Percentiles rank a stretch among this genome's conserved stretches.
phyloP scores from a whole-genome alignment of 805 yeast species.

The Vanderwaltozyma verrucispora region DNA sequence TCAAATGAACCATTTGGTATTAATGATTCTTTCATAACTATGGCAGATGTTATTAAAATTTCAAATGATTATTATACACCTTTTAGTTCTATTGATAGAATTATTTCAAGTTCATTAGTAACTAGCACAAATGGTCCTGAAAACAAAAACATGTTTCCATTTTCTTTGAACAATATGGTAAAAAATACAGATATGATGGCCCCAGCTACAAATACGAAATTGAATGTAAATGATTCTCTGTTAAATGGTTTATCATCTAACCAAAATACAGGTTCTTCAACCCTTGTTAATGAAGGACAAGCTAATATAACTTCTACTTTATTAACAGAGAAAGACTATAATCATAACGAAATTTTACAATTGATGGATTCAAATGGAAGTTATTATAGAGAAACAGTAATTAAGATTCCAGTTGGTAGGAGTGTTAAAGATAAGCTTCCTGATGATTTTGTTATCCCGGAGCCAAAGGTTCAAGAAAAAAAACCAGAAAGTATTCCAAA shows the following conservation, averaged over 20 bases:
- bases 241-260: background rate
- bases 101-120: background rate
- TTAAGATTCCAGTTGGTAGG: conserved; percentile 17
- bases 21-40: conserved; percentile 17
- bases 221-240: background rate
- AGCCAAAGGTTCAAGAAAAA: too few species aligned
- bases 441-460: conserved; percentile 1
- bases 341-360: conserved; percentile 19
- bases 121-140: too few species aligned
- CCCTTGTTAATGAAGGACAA: background rate
- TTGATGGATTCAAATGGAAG: conserved; percentile 18
- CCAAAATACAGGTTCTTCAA: background rate
- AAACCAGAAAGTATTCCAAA: background rate
- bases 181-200: too few species aligned
- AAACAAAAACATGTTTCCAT: too few species aligned
- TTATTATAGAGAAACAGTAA: conserved; percentile 18
- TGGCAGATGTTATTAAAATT: conserved; percentile 15
- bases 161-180: too few species aligned
- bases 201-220: background rate
- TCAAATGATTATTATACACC: conserved; percentile 22
- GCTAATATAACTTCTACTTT: background rate
- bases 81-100: conserved; percentile 1
- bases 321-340: conserved; percentile 9
- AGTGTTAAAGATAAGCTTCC: conserved; percentile 7
- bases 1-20: conserved; percentile 22